These are phyloP conservation scores for Drechslera avenae DNA, from an alignment of 2,329 filamentous ascomycete genomes.

Conservation along the genomic window DNA sequence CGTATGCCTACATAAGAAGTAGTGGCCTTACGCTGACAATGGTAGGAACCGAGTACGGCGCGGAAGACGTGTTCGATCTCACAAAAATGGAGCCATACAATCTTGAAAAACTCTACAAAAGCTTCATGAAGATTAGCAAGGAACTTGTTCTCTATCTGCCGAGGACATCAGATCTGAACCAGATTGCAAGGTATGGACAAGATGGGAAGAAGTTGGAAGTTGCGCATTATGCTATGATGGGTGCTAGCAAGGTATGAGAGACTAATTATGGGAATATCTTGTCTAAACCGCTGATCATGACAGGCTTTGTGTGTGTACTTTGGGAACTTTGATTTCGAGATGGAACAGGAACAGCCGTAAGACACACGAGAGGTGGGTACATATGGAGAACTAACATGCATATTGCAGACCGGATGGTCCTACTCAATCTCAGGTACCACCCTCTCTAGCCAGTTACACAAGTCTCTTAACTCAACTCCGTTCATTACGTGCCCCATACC, in stretches of 20 bases:
- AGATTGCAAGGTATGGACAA: conserved; percentile 43
- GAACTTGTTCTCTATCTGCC: conserved; percentile 80
- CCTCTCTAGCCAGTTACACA: conserved; percentile 52
- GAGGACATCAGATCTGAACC: conserved; percentile 55
- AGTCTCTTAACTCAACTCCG: conserved; percentile 53
- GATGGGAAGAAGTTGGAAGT: conserved; percentile 44
- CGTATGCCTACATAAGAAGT: conserved; percentile 22
- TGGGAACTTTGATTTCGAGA: conserved; percentile 55
- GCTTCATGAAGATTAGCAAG: conserved; percentile 48
- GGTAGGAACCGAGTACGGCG: conserved; percentile 66
- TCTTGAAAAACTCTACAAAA: conserved; percentile 51
- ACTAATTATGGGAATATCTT: not conserved
- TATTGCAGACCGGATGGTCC: not conserved
- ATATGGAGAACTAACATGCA: not conserved
- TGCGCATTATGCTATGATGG: conserved; percentile 85
- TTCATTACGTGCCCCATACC: conserved; percentile 54
- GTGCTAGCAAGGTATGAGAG: conserved; percentile 77
- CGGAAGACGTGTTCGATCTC: conserved; percentile 78
- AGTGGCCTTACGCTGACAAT: conserved; percentile 9
- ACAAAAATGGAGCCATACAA: conserved; percentile 87
- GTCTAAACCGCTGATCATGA: not conserved
- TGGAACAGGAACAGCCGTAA: conserved; percentile 20
- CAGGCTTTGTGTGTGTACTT: conserved; percentile 64
- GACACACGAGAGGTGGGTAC: not conserved
- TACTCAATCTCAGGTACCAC: conserved; percentile 41